Percentiles rank a stretch among this genome's conserved stretches.
Conservation (phyloP, 768 basidiomycete genomes). For the Podaxis mareebaensis region DNA sequence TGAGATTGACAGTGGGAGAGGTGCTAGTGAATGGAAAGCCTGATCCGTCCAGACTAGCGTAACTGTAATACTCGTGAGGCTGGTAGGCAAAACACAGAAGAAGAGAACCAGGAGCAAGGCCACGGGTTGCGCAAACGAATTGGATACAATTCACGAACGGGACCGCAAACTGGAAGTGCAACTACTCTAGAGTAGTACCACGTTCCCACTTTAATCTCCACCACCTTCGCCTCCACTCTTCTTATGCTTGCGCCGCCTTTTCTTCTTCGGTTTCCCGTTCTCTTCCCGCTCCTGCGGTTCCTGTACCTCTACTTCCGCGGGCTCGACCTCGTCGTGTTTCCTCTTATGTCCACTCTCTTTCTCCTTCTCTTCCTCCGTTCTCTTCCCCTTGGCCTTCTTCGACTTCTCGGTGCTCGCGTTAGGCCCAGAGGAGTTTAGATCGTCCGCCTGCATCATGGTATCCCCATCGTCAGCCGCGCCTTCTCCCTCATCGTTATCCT, state of each 20-base stretch:
- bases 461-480: constrained; percentile 15
- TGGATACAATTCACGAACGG: neutral
- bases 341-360: constrained; percentile 27
- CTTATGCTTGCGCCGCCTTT: constrained; percentile 23
- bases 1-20: constrained; percentile 1
- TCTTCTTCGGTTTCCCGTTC: constrained; percentile 16
- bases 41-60: neutral
- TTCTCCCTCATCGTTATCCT: constrained; percentile 25
- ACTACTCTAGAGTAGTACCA: neutral
- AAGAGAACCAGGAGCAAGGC: too few relatives aligned
- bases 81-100: neutral
- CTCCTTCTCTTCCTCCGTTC: constrained; percentile 22
- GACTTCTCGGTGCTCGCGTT: constrained; percentile 21
- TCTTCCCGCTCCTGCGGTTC: constrained; percentile 13
- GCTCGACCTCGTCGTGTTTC: constrained; percentile 21
- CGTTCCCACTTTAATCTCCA: neutral
- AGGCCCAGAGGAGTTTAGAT: constrained; percentile 21
- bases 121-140: too few relatives aligned
- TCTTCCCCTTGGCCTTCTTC: constrained; percentile 30
- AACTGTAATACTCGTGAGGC: neutral
- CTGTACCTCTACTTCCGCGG: constrained; percentile 34
- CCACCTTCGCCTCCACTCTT: constrained; percentile 21
- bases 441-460: constrained; percentile 22
- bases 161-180: neutral
- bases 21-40: neutral